Percentiles rank a stretch among this genome's conserved stretches.
Evolutionary conservation across 2,329 filamentous ascomycete species (phyloP).

Genomic region (Chalara sp.): DNA sequence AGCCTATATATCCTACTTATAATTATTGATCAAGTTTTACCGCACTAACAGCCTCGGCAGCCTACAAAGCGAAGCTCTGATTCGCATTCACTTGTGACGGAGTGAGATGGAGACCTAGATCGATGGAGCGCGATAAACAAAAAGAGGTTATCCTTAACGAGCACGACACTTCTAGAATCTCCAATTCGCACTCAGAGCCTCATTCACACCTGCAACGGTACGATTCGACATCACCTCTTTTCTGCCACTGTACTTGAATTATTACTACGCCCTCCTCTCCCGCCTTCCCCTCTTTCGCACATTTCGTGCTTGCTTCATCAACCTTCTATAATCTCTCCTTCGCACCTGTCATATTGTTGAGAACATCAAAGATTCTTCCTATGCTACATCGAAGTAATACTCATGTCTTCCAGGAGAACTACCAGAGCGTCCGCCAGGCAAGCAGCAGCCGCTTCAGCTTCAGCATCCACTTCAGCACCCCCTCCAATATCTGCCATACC

Average conservation of each 20-base stretch:
- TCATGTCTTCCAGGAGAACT: conserved; percentile 94
- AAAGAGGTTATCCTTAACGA: background rate
- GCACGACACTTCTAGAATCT: background rate
- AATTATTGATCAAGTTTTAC: no score
- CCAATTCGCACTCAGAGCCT: background rate
- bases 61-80: background rate
- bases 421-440: conserved; percentile 92
- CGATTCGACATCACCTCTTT: background rate
- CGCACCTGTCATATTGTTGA: background rate
- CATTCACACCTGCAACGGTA: background rate
- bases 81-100: conserved; percentile 10
- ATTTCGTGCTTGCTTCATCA: background rate
- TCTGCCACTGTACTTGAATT: background rate
- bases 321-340: background rate
- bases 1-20: no score
- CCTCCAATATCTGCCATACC: conserved; percentile 28
- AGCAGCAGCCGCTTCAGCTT: conserved; percentile 52
- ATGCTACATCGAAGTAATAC: conserved; percentile 36
- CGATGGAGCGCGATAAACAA: background rate
- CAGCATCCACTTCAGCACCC: conserved; percentile 30
- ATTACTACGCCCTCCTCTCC: background rate
- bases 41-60: no score
- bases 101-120: background rate
- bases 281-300: background rate
- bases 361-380: background rate